Evolutionary conservation across 106 monocot species (phyloP).

Genomic region (Dendrobium huoshanense): DNA sequence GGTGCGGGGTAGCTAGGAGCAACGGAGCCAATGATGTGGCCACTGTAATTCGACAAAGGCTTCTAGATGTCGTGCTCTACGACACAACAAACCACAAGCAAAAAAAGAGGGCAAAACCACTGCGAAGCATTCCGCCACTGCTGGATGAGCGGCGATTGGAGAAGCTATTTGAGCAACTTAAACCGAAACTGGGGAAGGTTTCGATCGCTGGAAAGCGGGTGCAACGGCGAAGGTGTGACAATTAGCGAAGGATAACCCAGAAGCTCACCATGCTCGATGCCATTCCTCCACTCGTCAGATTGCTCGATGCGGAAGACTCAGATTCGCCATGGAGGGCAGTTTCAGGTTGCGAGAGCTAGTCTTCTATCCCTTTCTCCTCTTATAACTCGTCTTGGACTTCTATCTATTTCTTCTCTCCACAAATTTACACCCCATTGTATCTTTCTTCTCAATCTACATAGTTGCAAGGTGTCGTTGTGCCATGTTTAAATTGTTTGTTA

Average conservation of each 20-base stretch:
- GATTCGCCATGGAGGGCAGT: conserved; percentile 1
- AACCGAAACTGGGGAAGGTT: not conserved
- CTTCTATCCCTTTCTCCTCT: no score
- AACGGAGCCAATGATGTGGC: not conserved
- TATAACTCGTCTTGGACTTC: no score
- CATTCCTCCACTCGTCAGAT: conserved; percentile 55
- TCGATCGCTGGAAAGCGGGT: not conserved
- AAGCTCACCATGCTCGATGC: conserved; percentile 67
- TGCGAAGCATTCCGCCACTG: not conserved
- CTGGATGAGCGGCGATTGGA: not conserved
- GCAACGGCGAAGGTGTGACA: conserved; percentile 27
- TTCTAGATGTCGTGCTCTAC: conserved; percentile 45
- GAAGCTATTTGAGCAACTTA: not conserved
- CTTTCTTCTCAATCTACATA: no score
- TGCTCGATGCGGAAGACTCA: conserved; percentile 32
- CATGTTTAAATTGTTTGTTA: no score
- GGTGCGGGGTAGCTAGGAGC: no score
- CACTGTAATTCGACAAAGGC: conserved; percentile 27
- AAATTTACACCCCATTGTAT: no score
- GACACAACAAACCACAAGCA: conserved; percentile 23
- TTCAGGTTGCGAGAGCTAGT: no score
- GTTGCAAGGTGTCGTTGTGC: no score
- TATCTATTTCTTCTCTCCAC: no score
- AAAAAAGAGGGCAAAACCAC: not conserved
- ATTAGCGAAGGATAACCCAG: conserved; percentile 53